Conservation (phyloP, 805 yeast species). For the Yarrowia sp. region DNA sequence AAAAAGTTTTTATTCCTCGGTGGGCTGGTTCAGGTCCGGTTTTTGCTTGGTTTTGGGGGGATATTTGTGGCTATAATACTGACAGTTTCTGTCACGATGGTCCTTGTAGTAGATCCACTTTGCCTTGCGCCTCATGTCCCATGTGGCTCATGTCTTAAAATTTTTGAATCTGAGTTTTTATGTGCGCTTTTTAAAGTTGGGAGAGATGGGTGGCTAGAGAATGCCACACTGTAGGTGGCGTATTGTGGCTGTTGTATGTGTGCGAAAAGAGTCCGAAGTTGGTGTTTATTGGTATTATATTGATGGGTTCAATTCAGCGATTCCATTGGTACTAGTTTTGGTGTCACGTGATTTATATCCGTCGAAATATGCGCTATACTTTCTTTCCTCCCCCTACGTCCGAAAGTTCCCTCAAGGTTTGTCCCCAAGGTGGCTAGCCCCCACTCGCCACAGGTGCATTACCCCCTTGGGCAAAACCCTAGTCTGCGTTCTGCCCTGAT, state of each 20-base stretch:
- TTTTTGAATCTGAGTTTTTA: background rate
- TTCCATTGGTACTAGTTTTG: background rate
- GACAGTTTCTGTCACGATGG: too few species aligned
- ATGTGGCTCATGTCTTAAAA: background rate
- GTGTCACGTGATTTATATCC: too few species aligned
- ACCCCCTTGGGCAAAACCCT: background rate
- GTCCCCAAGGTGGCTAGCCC: constrained; percentile 6
- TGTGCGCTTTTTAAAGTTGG: background rate
- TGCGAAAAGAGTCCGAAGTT: too few species aligned
- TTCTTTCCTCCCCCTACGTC: too few species aligned
- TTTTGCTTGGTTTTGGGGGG: too few species aligned
- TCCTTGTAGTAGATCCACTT: too few species aligned
- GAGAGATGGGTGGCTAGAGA: constrained; percentile 17
- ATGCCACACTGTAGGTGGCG: background rate
- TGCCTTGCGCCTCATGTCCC: background rate
- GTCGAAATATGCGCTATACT: too few species aligned
- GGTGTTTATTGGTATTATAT: background rate
- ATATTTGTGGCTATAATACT: too few species aligned
- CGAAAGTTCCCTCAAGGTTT: too few species aligned
- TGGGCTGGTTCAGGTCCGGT: too few species aligned
- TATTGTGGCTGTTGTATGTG: background rate
- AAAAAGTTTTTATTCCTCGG: too few species aligned
- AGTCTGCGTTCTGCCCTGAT: background rate
- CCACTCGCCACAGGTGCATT: constrained; percentile 19
- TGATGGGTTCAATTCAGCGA: background rate